These are phyloP conservation scores for Trifolium repens DNA, from an alignment of 306 rosid genomes.

Conservation along the genomic window DNA sequence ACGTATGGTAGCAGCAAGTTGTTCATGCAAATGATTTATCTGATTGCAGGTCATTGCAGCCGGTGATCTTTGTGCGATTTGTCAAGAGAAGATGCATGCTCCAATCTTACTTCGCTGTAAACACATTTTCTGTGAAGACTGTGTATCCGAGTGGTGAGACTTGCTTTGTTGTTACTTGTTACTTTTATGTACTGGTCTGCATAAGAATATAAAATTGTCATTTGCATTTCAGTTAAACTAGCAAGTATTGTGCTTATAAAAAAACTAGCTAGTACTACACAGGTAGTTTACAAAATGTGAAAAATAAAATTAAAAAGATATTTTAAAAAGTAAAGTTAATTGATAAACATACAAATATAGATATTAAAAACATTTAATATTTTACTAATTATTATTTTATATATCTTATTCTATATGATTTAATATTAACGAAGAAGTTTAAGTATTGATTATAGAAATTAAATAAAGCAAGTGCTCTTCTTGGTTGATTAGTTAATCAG, in stretches of 20 bases:
- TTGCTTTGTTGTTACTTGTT: conserved; percentile 38
- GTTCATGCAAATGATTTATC: conserved; percentile 24
- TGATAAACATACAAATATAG: background rate
- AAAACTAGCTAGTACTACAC: background rate
- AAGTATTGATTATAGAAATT: background rate
- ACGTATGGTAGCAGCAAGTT: conserved; percentile 29
- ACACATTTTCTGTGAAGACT: conserved; percentile 97
- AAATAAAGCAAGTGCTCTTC: background rate
- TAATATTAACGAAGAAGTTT: too few relatives aligned
- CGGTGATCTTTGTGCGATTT: conserved; percentile 97
- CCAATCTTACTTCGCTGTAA: conserved; percentile 92
- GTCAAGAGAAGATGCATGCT: conserved; percentile 99
- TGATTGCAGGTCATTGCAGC: conserved; percentile 81
- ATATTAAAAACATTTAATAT: background rate
- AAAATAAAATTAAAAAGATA: background rate
- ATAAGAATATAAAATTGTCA: conserved; percentile 16
- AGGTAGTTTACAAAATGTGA: conserved; percentile 1
- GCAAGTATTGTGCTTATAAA: too few relatives aligned
- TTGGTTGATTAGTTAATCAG: background rate
- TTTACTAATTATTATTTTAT: background rate
- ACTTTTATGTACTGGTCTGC: conserved; percentile 17
- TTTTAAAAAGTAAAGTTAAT: background rate
- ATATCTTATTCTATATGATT: too few relatives aligned
- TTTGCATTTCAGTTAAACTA: conserved; percentile 20
- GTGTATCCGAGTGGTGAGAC: conserved; percentile 94